Conservation (phyloP, 1,284 basidiomycete species). For the Mycena citricolor region DNA sequence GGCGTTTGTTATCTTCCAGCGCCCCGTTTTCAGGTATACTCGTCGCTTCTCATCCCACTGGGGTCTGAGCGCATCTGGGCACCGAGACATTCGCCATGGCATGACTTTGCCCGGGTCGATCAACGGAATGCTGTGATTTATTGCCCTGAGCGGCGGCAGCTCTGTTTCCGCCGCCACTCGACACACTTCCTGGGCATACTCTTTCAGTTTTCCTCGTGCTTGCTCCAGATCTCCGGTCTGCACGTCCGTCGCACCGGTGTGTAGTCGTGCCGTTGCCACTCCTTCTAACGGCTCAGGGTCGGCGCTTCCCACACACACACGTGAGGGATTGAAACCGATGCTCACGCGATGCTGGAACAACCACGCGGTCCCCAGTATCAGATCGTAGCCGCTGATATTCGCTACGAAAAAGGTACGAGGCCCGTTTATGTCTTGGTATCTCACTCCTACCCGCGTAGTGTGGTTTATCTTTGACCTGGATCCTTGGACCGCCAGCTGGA, state of each 20-base stretch:
- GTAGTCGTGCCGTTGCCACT: not conserved
- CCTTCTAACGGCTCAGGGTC: not conserved
- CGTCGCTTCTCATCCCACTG: conserved; percentile 9
- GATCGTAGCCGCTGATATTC: conserved; percentile 29
- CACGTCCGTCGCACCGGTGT: not conserved
- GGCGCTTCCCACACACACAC: conserved; percentile 3
- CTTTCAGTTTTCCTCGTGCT: not conserved
- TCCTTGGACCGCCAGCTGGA: conserved; percentile 16
- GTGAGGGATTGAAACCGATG: conserved; percentile 1
- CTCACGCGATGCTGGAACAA: conserved; percentile 14
- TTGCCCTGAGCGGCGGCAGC: conserved; percentile 3
- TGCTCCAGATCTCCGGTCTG: conserved; percentile 2
- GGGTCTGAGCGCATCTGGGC: not conserved
- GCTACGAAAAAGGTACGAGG: conserved; percentile 18
- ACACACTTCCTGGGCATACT: conserved; percentile 3
- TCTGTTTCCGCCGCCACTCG: not conserved
- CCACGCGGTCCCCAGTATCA: conserved; percentile 30
- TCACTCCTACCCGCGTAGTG: conserved; percentile 2
- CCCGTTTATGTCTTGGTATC: conserved; percentile 18
- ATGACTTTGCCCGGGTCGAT: conserved; percentile 3
- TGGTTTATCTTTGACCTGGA: conserved; percentile 22
- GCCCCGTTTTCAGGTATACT: conserved; percentile 3
- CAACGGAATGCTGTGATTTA: conserved; percentile 9
- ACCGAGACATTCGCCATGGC: conserved; percentile 3
- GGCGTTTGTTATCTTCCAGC: conserved; percentile 8